phyloP scores from a whole-genome alignment of 768 basidiomycete species.

The Boletus speciosus region DNA sequence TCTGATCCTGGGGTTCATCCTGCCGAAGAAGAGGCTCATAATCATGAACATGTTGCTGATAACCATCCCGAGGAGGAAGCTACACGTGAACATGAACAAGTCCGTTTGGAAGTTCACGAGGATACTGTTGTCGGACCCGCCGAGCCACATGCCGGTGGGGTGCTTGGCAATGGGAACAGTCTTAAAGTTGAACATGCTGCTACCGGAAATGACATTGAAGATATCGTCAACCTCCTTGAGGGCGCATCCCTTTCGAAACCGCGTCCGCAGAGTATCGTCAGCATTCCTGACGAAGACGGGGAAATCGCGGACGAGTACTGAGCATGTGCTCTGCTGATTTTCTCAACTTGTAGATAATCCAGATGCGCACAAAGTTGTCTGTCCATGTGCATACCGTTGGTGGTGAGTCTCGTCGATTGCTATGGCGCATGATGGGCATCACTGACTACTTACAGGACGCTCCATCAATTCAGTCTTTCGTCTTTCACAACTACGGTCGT shows the following conservation, averaged over 20 bases:
- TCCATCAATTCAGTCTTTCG: slow-evolving; percentile 24
- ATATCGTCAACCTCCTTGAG: slow-evolving; percentile 67
- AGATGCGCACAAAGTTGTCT: slow-evolving; percentile 20
- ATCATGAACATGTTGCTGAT: slow-evolving; percentile 4
- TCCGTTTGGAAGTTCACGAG: slow-evolving; percentile 7
- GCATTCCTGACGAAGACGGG: slow-evolving; percentile 52
- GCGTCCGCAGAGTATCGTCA: slow-evolving; percentile 41
- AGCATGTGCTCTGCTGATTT: slow-evolving; percentile 14
- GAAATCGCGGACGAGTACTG: slow-evolving; percentile 56
- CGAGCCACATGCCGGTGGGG: slow-evolving; percentile 10
- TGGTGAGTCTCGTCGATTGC: slow-evolving; percentile 11
- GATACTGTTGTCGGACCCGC: slow-evolving; percentile 3
- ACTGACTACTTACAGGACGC: background rate
- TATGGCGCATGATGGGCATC: background rate
- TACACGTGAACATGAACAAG: slow-evolving; percentile 5
- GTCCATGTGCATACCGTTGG: slow-evolving; percentile 21
- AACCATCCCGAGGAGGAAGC: slow-evolving; percentile 5
- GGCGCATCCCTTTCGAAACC: slow-evolving; percentile 33
- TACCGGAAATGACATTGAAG: slow-evolving; percentile 49
- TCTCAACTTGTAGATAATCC: slow-evolving; percentile 22
- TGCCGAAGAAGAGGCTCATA: slow-evolving; percentile 6
- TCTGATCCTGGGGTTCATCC: slow-evolving; percentile 8
- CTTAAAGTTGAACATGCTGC: background rate
- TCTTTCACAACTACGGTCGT: slow-evolving; percentile 32
- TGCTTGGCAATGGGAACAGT: slow-evolving; percentile 10